A percentile compares a stretch with the other conserved stretches of the same genome.
Conservation (phyloP, 257 asterid genomes). For the Plantago elongata region DNA sequence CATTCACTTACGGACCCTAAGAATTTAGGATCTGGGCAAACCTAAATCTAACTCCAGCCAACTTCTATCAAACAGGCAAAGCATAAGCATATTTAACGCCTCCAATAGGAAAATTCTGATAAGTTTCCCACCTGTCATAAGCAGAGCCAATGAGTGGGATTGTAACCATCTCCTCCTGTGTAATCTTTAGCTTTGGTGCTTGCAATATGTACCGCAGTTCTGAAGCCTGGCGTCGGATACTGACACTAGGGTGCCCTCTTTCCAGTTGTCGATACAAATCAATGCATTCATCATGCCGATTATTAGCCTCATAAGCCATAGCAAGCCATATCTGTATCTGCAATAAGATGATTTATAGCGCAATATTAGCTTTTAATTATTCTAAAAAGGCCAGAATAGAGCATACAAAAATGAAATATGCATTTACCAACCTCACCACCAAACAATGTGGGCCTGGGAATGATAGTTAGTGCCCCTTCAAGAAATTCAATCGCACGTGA, state of each 20-base stretch:
- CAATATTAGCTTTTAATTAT: constrained; percentile 1
- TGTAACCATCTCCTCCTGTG: constrained; percentile 99
- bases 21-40: no score
- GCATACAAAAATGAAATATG: not conserved
- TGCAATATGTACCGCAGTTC: constrained; percentile 88
- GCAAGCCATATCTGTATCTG: constrained; percentile 99
- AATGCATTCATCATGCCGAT: constrained; percentile 91
- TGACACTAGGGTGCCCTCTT: constrained; percentile 66
- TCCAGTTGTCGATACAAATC: constrained; percentile 74
- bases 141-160: constrained; percentile 91
- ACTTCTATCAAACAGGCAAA: no score
- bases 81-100: no score
- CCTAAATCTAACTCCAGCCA: no score
- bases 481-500: constrained; percentile 94
- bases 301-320: constrained; percentile 97
- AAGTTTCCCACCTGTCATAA: constrained; percentile 71
- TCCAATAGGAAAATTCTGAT: constrained; percentile 1
- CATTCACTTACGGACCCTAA: no score
- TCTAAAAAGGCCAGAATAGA: not conserved
- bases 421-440: constrained; percentile 88
- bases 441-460: constrained; percentile 80
- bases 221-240: constrained; percentile 89
- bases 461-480: constrained; percentile 92
- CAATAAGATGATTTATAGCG: not conserved
- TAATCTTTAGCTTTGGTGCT: constrained; percentile 92